A percentile compares a stretch with the other conserved stretches of the same genome.
Evolutionary conservation across 1,284 basidiomycete genomes (phyloP).

Genomic region (Ustilago bromivora): DNA sequence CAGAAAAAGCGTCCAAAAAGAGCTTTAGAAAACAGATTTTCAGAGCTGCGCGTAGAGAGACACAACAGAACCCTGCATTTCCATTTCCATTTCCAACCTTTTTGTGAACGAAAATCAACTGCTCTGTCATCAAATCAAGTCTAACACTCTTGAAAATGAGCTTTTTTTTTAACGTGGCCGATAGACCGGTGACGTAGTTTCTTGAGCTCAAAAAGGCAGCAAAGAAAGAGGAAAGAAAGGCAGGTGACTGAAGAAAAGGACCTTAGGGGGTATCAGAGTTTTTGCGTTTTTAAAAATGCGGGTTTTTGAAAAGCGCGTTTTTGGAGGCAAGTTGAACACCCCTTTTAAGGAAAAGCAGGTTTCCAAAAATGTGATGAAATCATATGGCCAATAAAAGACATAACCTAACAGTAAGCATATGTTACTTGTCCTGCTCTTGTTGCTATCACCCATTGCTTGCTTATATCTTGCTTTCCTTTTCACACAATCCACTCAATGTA

Average conservation of each 20-base stretch:
- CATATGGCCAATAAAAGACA: too few species aligned
- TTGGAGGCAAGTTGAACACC: too few species aligned
- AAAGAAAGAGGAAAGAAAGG: slow-evolving; percentile 1
- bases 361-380: too few species aligned
- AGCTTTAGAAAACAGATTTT: slow-evolving; percentile 8
- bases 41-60: slow-evolving; percentile 5
- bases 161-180: background rate
- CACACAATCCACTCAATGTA: too few species aligned
- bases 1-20: background rate
- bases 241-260: background rate
- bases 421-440: too few species aligned
- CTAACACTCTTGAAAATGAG: background rate
- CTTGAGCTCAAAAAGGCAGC: background rate
- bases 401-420: too few species aligned
- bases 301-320: too few species aligned
- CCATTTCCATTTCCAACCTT: background rate
- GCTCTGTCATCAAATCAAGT: background rate
- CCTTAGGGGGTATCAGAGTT: background rate
- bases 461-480: too few species aligned
- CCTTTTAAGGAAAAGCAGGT: too few species aligned
- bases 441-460: too few species aligned
- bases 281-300: too few species aligned
- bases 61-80: slow-evolving; percentile 17
- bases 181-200: slow-evolving; percentile 7
- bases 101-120: too few species aligned